Evolutionary conservation across 352 stramenopile species (phyloP).

Genomic region (Pythium volutum): DNA sequence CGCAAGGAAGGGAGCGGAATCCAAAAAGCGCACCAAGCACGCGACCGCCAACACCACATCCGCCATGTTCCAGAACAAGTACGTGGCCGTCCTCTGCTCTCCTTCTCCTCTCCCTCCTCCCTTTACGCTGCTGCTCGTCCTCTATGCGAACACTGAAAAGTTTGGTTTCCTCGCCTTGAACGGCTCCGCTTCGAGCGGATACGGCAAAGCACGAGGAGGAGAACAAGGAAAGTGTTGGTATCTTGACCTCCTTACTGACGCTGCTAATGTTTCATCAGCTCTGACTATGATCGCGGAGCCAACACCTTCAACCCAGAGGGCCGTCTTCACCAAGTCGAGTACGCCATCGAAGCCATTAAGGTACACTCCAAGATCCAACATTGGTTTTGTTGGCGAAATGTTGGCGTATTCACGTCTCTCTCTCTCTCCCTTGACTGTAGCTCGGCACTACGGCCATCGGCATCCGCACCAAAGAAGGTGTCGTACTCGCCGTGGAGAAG

Average conservation of each 20-base stretch:
- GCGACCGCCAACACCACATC: not conserved
- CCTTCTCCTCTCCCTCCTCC: not conserved
- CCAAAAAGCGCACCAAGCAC: slow-evolving; percentile 17
- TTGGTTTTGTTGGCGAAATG: not conserved
- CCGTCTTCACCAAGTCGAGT: slow-evolving; percentile 98
- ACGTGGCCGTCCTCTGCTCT: slow-evolving; percentile 4
- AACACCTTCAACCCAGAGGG: slow-evolving; percentile 99
- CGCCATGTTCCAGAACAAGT: slow-evolving; percentile 36
- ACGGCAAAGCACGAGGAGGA: not conserved
- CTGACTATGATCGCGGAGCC: slow-evolving; percentile 99
- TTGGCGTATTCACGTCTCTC: not conserved
- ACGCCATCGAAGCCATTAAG: slow-evolving; percentile 98
- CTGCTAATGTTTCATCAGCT: slow-evolving; percentile 43
- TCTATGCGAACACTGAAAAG: not conserved
- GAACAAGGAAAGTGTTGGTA: not conserved
- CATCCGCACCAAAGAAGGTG: slow-evolving; percentile 96
- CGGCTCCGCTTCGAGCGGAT: not conserved
- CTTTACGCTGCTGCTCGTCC: not conserved
- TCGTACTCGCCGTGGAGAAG: slow-evolving; percentile 99
- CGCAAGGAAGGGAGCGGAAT: slow-evolving; percentile 22
- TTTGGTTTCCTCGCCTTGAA: not conserved
- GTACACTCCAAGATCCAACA: slow-evolving; percentile 26
- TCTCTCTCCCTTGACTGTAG: slow-evolving; percentile 33
- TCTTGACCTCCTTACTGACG: not conserved
- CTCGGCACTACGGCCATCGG: slow-evolving; percentile 98